Conservation (phyloP, 2,329 filamentous ascomycete species). For the Fusarium sp. region DNA sequence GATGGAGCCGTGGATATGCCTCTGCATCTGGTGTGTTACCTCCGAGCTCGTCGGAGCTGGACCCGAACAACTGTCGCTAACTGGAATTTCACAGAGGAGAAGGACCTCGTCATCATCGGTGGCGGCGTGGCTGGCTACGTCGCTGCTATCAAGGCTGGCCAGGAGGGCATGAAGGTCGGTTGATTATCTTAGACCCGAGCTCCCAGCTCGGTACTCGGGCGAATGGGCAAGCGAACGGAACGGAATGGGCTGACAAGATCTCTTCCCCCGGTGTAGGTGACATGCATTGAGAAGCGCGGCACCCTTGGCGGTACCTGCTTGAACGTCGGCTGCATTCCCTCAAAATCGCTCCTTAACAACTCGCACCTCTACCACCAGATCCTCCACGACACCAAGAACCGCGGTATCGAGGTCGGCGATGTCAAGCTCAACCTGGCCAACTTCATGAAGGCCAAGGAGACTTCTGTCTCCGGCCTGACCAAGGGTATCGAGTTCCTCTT, state of each 20-base stretch:
- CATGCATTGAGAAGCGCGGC: slow-evolving; percentile 98
- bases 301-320: slow-evolving; percentile 95
- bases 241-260: slow-evolving; percentile 28
- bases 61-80: slow-evolving; percentile 34
- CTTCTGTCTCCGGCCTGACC: slow-evolving; percentile 86
- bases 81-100: slow-evolving; percentile 74
- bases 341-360: slow-evolving; percentile 99
- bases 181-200: slow-evolving; percentile 2
- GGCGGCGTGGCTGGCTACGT: slow-evolving; percentile 99
- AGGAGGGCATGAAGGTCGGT: slow-evolving; percentile 91
- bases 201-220: slow-evolving; percentile 5
- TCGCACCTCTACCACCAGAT: slow-evolving; percentile 98
- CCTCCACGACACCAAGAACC: slow-evolving; percentile 95
- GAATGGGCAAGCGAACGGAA: slow-evolving; percentile 17
- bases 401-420: slow-evolving; percentile 96
- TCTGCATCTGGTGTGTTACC: slow-evolving; percentile 65
- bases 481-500: slow-evolving; percentile 98
- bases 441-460: slow-evolving; percentile 99
- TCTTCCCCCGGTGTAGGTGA: slow-evolving; percentile 69
- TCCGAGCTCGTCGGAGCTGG: slow-evolving; percentile 22
- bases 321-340: slow-evolving; percentile 99
- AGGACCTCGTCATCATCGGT: slow-evolving; percentile 97
- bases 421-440: slow-evolving; percentile 94
- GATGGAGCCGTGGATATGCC: slow-evolving; percentile 70
- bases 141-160: slow-evolving; percentile 97